These are phyloP conservation scores for Neurospora pannonica DNA, from an alignment of 495 filamentous ascomycete genomes.

Conservation along the genomic window DNA sequence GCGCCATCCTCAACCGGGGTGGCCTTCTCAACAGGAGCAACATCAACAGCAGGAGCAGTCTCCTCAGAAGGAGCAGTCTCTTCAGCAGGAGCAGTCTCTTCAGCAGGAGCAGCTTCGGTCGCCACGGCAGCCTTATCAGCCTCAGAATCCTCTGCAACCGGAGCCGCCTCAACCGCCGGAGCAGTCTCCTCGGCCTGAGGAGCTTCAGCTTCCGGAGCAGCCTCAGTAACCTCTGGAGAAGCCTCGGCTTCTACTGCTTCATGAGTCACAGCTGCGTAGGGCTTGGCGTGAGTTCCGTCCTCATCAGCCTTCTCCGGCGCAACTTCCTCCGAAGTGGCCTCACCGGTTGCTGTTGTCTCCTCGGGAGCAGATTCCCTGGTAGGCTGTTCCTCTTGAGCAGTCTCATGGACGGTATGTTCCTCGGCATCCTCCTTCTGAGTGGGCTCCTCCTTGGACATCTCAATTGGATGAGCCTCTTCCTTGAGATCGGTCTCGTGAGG, in stretches of 20 bases:
- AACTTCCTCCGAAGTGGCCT: background rate
- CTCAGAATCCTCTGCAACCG: background rate
- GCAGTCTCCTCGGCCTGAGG: background rate
- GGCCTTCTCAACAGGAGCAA: background rate
- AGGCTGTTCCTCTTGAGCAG: background rate
- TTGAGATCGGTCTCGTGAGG: background rate
- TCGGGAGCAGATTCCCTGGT: background rate
- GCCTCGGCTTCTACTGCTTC: background rate
- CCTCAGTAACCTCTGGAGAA: background rate
- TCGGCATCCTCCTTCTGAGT: background rate
- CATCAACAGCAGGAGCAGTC: background rate
- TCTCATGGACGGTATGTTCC: background rate
- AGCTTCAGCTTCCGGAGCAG: background rate
- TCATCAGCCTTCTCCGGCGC: background rate
- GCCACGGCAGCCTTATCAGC: background rate
- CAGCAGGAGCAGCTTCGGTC: background rate
- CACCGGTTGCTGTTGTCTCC: background rate
- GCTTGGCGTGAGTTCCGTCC: background rate
- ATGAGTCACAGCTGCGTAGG: background rate
- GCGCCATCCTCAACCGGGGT: background rate
- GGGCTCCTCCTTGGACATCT: background rate
- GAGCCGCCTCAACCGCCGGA: background rate
- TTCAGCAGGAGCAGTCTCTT: background rate
- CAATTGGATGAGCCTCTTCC: background rate
- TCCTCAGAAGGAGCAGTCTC: background rate